Percentiles rank a stretch among this genome's conserved stretches.
Evolutionary conservation across 129 eudicot species (phyloP).

Genomic region (Rutidosis leptorrhynchoides): DNA sequence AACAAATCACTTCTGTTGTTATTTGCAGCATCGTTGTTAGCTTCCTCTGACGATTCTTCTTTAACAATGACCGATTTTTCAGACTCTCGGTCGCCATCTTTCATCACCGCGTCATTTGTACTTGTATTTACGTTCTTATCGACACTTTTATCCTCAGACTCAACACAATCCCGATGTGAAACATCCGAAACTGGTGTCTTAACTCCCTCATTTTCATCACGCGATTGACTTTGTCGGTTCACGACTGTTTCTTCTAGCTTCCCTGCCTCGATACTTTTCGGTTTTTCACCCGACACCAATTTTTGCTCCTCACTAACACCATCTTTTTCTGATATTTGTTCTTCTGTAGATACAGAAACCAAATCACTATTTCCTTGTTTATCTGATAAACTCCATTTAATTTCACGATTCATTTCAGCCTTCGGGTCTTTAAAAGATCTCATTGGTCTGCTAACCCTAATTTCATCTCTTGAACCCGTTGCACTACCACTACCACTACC

Average conservation of each 20-base stretch:
- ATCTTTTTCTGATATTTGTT: slow-evolving; percentile 43
- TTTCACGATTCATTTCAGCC: slow-evolving; percentile 46
- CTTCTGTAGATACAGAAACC: slow-evolving; percentile 37
- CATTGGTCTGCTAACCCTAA: slow-evolving; percentile 47
- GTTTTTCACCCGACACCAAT: slow-evolving; percentile 41
- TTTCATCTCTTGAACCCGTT: slow-evolving; percentile 32
- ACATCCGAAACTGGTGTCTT: slow-evolving; percentile 29
- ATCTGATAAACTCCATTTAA: slow-evolving; percentile 37
- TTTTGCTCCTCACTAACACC: slow-evolving; percentile 37
- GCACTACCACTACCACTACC: slow-evolving; percentile 39
- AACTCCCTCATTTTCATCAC: slow-evolving; percentile 24
- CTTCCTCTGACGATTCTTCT: slow-evolving; percentile 33
- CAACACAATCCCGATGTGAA: slow-evolving; percentile 24
- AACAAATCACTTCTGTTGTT: slow-evolving; percentile 40
- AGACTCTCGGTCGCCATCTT: slow-evolving; percentile 28
- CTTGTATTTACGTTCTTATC: slow-evolving; percentile 23
- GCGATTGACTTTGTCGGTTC: slow-evolving; percentile 28
- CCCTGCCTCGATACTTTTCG: slow-evolving; percentile 27
- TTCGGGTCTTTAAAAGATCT: slow-evolving; percentile 52
- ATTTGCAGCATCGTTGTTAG: slow-evolving; percentile 26
- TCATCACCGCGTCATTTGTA: slow-evolving; percentile 32
- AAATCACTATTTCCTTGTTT: slow-evolving; percentile 46
- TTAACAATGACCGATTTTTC: slow-evolving; percentile 36
- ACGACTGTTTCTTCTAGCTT: slow-evolving; percentile 28
- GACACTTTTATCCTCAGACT: slow-evolving; percentile 30